Evolutionary conservation across 805 yeast species (phyloP), one percentile per base, ranked within the genome.

Genomic region (Kockiozyma suomiensis): DNA sequence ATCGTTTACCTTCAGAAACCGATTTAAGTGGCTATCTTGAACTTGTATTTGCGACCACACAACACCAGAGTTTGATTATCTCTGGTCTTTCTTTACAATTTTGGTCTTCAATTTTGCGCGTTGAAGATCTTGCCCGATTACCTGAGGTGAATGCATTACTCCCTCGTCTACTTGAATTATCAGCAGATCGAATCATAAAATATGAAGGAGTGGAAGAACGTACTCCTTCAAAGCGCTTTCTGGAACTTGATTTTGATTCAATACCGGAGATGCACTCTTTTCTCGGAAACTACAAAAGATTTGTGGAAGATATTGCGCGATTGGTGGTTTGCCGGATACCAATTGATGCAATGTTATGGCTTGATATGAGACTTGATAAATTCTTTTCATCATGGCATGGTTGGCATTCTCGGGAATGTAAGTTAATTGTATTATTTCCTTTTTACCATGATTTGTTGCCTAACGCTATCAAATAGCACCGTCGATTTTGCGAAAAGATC

Each of bases 21-120:
- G 96, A 89, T 70, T 76, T 88, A 5, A 79, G 79, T 32, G 83
- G 81, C 52, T 94, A 90, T 70, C 79, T 91, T 64, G 81, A 82
- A 57, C 79, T 94, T 23, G 90, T 94, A 4, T 76, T 94, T 46
- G 81, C 85, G 48, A 90, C 97, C 0, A 88, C 97, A 0, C 82
- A 80, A 68, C 94, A 90, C 70, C 88, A 90, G 26, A 88, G 96
- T 68, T 79, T 94, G 57, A 86, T 93, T n/a, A 86, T 93, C 2
- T 87, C 96, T 52, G 97, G 97, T 0, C 79, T 94, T 17, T 88
- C 97, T 0, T 75, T 94, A 54, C 97, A 91, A 71, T 87, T 94
- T 76, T 96, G 99, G 99, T 90, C 96, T 62, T 83, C 93, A 1
- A 84, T 93, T 66, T 76, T 96, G 53, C 81, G 99, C 68, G 83